A percentile compares a stretch with the other conserved stretches of the same genome.
These are phyloP conservation scores for Paspalum vaginatum DNA, from an alignment of 176 grass and related monocot species.

Conservation along the genomic window DNA sequence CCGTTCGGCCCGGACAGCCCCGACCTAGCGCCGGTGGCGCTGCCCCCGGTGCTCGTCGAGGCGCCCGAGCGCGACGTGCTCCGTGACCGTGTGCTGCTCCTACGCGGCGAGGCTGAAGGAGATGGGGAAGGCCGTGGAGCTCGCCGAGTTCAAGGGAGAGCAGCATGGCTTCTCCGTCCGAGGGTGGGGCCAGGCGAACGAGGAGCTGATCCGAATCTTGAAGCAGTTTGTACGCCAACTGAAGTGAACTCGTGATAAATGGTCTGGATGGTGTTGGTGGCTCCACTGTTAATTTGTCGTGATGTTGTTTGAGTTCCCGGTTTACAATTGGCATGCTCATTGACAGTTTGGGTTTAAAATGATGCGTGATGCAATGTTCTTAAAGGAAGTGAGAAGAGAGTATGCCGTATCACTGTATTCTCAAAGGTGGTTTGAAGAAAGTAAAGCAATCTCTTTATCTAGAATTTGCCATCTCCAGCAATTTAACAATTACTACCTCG, in stretches of 20 bases:
- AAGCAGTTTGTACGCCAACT: slow-evolving; percentile 39
- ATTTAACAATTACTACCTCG: no score
- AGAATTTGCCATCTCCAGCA: no score
- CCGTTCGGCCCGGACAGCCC: slow-evolving; percentile 59
- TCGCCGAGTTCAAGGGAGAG: slow-evolving; percentile 49
- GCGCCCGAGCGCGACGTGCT: slow-evolving; percentile 53
- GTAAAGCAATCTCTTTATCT: no score
- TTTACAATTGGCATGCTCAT: no score
- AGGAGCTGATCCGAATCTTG: slow-evolving; percentile 51
- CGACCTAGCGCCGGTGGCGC: not conserved
- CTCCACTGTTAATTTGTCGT: no score
- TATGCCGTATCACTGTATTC: no score
- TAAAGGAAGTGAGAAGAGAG: no score
- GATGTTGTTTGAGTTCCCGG: no score
- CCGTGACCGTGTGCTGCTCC: slow-evolving; percentile 35
- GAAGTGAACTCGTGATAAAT: not conserved
- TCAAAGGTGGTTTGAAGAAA: no score
- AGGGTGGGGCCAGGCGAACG: slow-evolving; percentile 35
- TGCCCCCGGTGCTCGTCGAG: slow-evolving; percentile 57
- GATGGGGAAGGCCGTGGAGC: slow-evolving; percentile 60
- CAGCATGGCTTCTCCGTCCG: slow-evolving; percentile 60
- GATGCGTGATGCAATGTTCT: no score
- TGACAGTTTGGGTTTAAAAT: no score
- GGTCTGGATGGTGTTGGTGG: no score
- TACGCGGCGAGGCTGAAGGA: slow-evolving; percentile 57